A percentile compares a stretch with the other conserved stretches of the same genome.
phyloP scores from a whole-genome alignment of 2,329 filamentous ascomycete genomes.

The Neofusicoccum sp. region DNA sequence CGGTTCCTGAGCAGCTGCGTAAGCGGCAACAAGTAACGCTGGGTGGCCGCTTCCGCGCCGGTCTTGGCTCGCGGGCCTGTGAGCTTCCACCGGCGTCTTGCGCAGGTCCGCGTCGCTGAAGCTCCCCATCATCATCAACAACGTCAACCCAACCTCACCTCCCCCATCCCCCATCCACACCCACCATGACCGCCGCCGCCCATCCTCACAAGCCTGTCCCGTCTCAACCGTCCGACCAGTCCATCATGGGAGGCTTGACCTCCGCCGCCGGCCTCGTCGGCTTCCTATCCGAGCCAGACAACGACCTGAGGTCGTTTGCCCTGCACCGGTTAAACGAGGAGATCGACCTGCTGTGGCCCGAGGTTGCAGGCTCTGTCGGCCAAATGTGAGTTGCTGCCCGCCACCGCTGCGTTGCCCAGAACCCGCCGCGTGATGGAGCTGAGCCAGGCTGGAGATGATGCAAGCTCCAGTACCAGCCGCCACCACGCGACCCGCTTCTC shows the following conservation, averaged over 20 bases:
- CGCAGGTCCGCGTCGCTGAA: constrained; percentile 8
- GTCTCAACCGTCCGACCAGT: constrained; percentile 10
- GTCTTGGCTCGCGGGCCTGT: constrained; percentile 2
- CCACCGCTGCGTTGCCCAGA: not conserved
- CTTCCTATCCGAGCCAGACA: constrained; percentile 92
- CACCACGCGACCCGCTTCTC: constrained; percentile 4
- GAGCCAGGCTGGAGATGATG: not conserved
- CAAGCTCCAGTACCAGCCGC: constrained; percentile 21
- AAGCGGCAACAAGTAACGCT: constrained; percentile 3
- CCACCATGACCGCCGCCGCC: constrained; percentile 16
- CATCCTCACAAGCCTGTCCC: constrained; percentile 1
- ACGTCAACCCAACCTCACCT: constrained; percentile 13
- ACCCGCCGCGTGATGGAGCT: not conserved
- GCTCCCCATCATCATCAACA: constrained; percentile 19
- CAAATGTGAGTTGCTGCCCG: constrained; percentile 70
- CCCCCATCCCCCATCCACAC: constrained; percentile 1
- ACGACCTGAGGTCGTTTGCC: constrained; percentile 91
- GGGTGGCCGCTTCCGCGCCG: not conserved
- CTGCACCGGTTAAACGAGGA: constrained; percentile 93
- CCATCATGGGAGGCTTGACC: constrained; percentile 81
- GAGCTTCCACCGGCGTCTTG: constrained; percentile 3
- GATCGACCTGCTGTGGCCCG: constrained; percentile 96
- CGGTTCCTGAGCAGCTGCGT: not conserved
- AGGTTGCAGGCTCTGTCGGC: constrained; percentile 87
- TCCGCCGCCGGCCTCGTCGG: constrained; percentile 93